A percentile compares a stretch with the other conserved stretches of the same genome.
Evolutionary conservation across 2,329 filamentous ascomycete genomes (phyloP).

Genomic region (Talaromyces sp.): DNA sequence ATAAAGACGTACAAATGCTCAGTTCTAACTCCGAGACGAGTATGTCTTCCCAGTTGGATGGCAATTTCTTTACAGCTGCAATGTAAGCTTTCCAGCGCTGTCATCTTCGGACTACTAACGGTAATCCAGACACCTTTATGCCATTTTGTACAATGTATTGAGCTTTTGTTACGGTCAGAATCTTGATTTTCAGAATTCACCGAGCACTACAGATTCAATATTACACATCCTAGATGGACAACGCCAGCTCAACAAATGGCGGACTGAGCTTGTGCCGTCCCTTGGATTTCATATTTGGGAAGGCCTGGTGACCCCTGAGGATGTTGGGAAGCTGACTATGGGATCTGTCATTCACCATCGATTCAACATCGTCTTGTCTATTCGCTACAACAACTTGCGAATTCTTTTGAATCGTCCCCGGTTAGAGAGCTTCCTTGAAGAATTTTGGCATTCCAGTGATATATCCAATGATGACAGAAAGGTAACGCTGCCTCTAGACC

Average conservation of each 20-base stretch:
- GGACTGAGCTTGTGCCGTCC: slow-evolving; percentile 23
- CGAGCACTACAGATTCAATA: slow-evolving; percentile 18
- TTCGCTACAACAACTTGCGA: slow-evolving; percentile 39
- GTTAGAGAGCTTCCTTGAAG: slow-evolving; percentile 33
- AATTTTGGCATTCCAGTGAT: slow-evolving; percentile 4
- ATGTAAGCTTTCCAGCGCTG: slow-evolving; percentile 15
- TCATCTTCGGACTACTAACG: not conserved
- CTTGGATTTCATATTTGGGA: slow-evolving; percentile 22
- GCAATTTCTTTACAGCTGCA: slow-evolving; percentile 18
- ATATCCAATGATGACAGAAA: slow-evolving; percentile 7
- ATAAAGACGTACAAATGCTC: slow-evolving; percentile 4
- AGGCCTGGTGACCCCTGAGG: slow-evolving; percentile 11
- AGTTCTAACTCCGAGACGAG: not conserved
- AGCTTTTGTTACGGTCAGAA: slow-evolving; percentile 42
- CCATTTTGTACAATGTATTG: slow-evolving; percentile 28
- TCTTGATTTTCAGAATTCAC: slow-evolving; percentile 29
- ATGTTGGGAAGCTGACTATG: slow-evolving; percentile 4
- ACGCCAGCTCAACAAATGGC: slow-evolving; percentile 36
- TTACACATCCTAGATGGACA: slow-evolving; percentile 35
- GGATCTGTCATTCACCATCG: slow-evolving; percentile 17
- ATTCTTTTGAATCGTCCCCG: slow-evolving; percentile 39
- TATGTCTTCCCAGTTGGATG: slow-evolving; percentile 8
- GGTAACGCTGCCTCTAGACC: slow-evolving; percentile 24
- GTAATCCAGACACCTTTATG: slow-evolving; percentile 22
- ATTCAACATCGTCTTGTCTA: slow-evolving; percentile 39